Evolutionary conservation across 1,284 basidiomycete species (phyloP).

Genomic region (Cryptococcus sp.): DNA sequence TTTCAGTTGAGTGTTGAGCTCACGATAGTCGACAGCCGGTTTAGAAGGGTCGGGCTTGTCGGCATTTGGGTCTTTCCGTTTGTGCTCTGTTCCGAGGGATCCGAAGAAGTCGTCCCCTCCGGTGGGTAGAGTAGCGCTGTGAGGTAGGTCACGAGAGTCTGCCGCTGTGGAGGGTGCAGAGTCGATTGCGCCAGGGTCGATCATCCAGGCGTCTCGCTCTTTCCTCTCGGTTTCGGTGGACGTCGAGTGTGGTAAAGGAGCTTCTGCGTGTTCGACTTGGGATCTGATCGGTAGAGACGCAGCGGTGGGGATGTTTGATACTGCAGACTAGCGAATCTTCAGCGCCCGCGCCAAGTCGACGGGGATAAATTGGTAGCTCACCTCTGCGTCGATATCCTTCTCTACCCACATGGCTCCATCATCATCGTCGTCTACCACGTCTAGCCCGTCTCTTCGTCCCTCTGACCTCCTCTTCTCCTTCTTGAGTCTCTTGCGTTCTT

Average conservation of each 20-base stretch:
- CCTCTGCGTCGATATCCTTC: conserved; percentile 75
- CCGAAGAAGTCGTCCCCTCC: conserved; percentile 78
- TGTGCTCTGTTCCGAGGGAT: conserved; percentile 67
- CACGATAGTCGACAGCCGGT: conserved; percentile 54
- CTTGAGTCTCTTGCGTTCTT: conserved; percentile 44
- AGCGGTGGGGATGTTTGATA: conserved; percentile 62
- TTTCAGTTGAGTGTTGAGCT: conserved; percentile 72
- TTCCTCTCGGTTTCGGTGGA: conserved; percentile 51
- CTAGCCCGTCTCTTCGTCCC: conserved; percentile 27
- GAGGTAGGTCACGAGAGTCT: conserved; percentile 4
- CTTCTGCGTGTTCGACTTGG: conserved; percentile 50
- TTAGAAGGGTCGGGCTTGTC: conserved; percentile 67
- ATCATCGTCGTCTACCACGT: conserved; percentile 62
- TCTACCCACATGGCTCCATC: conserved; percentile 75
- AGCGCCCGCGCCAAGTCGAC: not conserved
- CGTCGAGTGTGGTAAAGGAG: conserved; percentile 50
- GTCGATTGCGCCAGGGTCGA: conserved; percentile 50
- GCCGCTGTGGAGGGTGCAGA: not conserved
- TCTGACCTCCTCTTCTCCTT: conserved; percentile 26
- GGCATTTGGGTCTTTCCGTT: conserved; percentile 57
- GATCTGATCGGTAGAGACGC: conserved; percentile 66
- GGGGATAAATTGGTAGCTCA: conserved; percentile 44
- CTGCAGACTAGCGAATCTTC: conserved; percentile 17
- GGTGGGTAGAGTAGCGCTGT: conserved; percentile 12
- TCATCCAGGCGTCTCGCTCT: conserved; percentile 86